phyloP scores from a whole-genome alignment of 2,329 filamentous ascomycete genomes.

The Colletotrichum cuscutae region DNA sequence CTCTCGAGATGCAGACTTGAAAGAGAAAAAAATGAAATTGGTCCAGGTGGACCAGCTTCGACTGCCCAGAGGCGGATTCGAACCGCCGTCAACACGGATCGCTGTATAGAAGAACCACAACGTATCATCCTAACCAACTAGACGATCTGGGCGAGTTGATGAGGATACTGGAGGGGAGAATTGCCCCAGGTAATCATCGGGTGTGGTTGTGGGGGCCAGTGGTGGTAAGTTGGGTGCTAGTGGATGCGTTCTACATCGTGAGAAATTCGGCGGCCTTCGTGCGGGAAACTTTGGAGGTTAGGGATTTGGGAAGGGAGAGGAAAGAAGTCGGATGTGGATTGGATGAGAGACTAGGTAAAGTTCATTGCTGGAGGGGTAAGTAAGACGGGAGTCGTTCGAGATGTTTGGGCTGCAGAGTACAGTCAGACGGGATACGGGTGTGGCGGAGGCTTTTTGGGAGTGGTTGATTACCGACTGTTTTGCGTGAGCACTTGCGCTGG shows the following conservation, averaged over 20 bases:
- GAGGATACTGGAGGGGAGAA: not conserved
- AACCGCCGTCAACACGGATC: not conserved
- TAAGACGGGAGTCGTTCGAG: not conserved
- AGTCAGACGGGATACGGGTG: conserved; percentile 19
- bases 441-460: not conserved
- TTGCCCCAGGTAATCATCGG: not conserved
- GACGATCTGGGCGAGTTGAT: not conserved
- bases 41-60: not conserved
- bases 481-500: not conserved
- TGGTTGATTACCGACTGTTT: not conserved
- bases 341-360: not conserved
- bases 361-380: not conserved
- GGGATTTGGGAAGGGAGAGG: not conserved
- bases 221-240: too few relatives aligned
- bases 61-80: not conserved
- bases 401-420: not conserved
- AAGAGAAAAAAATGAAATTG: not conserved
- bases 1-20: not conserved
- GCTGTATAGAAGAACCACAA: not conserved
- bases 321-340: not conserved
- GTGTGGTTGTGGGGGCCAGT: not conserved
- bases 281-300: not conserved
- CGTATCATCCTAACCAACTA: not conserved
- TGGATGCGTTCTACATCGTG: too few relatives aligned
- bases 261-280: not conserved